These are phyloP conservation scores for Fusarium udum DNA, from an alignment of 2,329 filamentous ascomycete genomes.

Conservation along the genomic window DNA sequence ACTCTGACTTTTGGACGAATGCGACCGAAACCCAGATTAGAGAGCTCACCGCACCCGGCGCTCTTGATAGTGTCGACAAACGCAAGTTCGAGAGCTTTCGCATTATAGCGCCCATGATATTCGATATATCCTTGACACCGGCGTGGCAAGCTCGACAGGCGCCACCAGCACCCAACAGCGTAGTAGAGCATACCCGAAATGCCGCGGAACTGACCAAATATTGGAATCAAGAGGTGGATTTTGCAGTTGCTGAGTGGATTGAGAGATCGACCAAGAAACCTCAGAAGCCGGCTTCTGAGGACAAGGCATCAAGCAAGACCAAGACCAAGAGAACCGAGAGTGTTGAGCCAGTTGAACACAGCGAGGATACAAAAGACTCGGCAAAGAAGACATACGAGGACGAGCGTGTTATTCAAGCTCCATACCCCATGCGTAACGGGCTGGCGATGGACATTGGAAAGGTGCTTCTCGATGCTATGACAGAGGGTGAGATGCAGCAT, in stretches of 20 bases:
- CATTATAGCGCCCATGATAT: constrained; percentile 60
- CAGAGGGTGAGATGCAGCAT: constrained; percentile 58
- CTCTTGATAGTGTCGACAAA: constrained; percentile 38
- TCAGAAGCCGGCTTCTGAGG: constrained; percentile 41
- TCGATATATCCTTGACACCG: constrained; percentile 64
- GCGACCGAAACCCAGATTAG: constrained; percentile 41
- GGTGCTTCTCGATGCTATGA: constrained; percentile 56
- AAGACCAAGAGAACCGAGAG: constrained; percentile 19
- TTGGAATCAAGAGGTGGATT: constrained; percentile 60
- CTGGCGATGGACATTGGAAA: constrained; percentile 53
- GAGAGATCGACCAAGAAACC: constrained; percentile 54
- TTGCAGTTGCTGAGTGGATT: constrained; percentile 56
- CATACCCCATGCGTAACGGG: constrained; percentile 53
- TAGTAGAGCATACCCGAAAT: constrained; percentile 63
- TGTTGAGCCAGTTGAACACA: constrained; percentile 11
- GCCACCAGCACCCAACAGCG: constrained; percentile 57
- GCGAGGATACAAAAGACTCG: constrained; percentile 1
- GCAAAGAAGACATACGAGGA: constrained; percentile 17
- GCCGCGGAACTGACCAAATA: constrained; percentile 59
- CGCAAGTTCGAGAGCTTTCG: constrained; percentile 56
- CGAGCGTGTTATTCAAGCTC: constrained; percentile 43
- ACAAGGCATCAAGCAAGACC: constrained; percentile 16
- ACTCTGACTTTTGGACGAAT: constrained; percentile 54
- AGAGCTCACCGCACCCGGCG: constrained; percentile 39
- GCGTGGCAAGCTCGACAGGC: constrained; percentile 59